Conservation (phyloP, 257 asterid species). For the Gentiana macrophylla region DNA sequence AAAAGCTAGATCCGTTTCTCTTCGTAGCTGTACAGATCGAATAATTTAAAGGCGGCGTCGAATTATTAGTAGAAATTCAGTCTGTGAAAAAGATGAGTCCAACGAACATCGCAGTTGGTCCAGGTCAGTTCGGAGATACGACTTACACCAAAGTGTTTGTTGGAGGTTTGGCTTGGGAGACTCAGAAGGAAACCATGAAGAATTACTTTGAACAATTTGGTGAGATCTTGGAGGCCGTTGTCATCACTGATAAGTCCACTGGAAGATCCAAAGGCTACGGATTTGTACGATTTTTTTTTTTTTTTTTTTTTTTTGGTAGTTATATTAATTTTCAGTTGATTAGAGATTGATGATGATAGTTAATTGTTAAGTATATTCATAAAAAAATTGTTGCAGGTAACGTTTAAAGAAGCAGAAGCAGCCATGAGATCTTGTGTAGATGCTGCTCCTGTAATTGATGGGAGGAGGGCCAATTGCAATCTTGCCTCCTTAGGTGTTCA, state of each 20-base stretch:
- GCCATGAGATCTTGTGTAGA: constrained; percentile 95
- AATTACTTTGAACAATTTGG: constrained; percentile 91
- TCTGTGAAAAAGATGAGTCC: constrained; percentile 37
- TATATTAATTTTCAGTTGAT: background rate
- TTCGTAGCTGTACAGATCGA: background rate
- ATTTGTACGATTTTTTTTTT: constrained; percentile 34
- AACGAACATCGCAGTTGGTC: constrained; percentile 14
- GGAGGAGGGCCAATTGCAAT: constrained; percentile 96
- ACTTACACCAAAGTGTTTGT: constrained; percentile 90
- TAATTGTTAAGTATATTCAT: background rate
- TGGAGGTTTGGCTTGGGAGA: constrained; percentile 99
- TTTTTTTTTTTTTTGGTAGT: background rate
- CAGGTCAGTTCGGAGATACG: constrained; percentile 78
- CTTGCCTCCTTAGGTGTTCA: constrained; percentile 96
- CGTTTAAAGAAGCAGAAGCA: constrained; percentile 84
- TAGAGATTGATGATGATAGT: background rate
- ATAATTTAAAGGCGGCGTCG: background rate
- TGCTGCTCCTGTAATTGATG: constrained; percentile 93
- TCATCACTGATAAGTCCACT: constrained; percentile 79
- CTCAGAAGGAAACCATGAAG: constrained; percentile 96
- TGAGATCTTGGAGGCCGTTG: constrained; percentile 92
- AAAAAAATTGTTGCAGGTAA: constrained; percentile 36
- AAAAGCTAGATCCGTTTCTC: background rate
- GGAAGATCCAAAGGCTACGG: constrained; percentile 99
- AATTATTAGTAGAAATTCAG: too few relatives aligned